Conservation (phyloP, 768 basidiomycete genomes). For the Lentinula edodes region DNA sequence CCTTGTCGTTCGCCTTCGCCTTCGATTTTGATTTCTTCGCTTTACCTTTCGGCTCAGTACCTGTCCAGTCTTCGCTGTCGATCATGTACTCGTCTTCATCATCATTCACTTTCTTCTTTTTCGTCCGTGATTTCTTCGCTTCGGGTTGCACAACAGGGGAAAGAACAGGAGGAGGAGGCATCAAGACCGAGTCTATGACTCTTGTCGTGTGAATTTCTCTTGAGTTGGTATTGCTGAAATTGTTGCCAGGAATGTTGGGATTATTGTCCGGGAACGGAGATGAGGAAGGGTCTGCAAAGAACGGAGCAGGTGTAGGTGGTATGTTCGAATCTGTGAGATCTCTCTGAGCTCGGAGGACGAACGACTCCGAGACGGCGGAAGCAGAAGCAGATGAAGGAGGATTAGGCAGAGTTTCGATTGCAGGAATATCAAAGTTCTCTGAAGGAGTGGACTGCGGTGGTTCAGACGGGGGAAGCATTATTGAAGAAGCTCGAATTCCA, state of each 20-base stretch:
- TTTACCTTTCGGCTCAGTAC: slow-evolving; percentile 15
- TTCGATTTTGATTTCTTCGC: slow-evolving; percentile 20
- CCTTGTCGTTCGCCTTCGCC: slow-evolving; percentile 11
- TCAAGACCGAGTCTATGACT: background rate
- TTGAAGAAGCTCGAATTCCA: slow-evolving; percentile 1
- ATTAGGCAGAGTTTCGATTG: slow-evolving; percentile 29
- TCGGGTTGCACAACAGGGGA: slow-evolving; percentile 8
- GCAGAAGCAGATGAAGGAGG: slow-evolving; percentile 14
- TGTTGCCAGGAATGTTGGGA: background rate
- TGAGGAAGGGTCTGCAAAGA: slow-evolving; percentile 17
- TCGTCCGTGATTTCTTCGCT: slow-evolving; percentile 23
- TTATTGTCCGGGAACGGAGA: slow-evolving; percentile 9
- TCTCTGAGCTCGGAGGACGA: background rate
- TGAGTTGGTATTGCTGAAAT: background rate
- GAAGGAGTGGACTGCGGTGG: slow-evolving; percentile 25
- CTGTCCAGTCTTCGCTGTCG: slow-evolving; percentile 11
- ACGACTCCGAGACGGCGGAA: background rate
- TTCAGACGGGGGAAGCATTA: slow-evolving; percentile 26
- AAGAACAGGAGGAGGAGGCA: background rate
- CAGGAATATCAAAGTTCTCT: slow-evolving; percentile 18
- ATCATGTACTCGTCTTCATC: slow-evolving; percentile 11
- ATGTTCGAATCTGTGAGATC: slow-evolving; percentile 10
- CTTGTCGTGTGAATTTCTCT: too few relatives aligned
- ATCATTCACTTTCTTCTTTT: slow-evolving; percentile 25
- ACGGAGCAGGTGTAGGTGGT: slow-evolving; percentile 16